phyloP scores from a whole-genome alignment of 2,329 filamentous ascomycete species.

The Phyllosticta capitalensis region DNA sequence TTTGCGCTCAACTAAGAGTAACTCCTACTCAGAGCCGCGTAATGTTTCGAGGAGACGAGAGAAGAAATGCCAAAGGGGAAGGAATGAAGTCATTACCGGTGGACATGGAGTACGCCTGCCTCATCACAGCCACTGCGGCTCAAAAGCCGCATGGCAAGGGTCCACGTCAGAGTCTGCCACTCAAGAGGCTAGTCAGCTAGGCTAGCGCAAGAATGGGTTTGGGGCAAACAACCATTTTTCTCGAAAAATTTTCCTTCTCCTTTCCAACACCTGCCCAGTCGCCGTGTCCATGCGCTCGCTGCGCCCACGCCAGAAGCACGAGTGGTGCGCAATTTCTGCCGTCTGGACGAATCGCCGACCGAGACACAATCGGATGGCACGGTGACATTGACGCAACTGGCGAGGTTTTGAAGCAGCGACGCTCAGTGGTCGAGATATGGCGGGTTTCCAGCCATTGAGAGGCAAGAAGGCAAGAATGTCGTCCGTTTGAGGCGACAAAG shows the following conservation, averaged over 20 bases:
- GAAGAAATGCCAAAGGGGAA: not conserved
- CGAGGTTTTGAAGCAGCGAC: not conserved
- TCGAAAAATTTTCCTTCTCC: not conserved
- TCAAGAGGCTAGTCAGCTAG: not conserved
- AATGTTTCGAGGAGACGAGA: not conserved
- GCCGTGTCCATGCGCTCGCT: not conserved
- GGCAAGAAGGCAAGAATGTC: not conserved
- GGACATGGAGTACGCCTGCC: not conserved
- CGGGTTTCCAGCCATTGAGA: not conserved
- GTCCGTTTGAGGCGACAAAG: not conserved
- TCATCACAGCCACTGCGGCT: not conserved
- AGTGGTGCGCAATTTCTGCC: not conserved
- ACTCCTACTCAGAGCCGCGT: not conserved
- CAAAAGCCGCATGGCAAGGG: not conserved
- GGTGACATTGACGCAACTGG: not conserved
- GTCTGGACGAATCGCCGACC: not conserved
- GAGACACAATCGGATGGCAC: not conserved
- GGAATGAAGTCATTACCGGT: not conserved
- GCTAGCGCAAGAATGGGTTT: not conserved
- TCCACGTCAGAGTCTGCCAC: not conserved
- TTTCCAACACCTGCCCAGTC: not conserved
- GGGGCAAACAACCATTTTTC: not conserved
- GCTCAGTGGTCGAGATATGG: not conserved
- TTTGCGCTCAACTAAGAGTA: not conserved
- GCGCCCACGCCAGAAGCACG: not conserved